Base-by-base conservation (phyloP, 2,329 filamentous ascomycete genomes). In the Aspergillus ibericus region DNA sequence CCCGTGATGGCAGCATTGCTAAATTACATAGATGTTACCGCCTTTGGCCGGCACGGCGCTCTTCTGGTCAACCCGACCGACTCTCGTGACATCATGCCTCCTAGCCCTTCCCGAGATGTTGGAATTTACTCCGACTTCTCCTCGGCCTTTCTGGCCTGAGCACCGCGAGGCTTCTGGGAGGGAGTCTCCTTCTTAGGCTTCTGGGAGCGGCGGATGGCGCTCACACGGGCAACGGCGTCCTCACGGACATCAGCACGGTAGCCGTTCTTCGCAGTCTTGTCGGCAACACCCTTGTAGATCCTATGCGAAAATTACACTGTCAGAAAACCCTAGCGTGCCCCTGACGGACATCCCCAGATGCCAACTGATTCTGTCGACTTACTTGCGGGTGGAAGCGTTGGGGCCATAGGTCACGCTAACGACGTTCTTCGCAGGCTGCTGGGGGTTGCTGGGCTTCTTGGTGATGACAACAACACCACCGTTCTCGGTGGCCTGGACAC, bases 271-370 rank as follows among this genome's bases (percentile, higher is more conserved):
- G 92, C 89, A 71, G 88, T 87, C 77, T 84, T 83, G 83, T 86
- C 89, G 81, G 92, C 92, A 77, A 98, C 87, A 72, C 85, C 85
- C 83, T 90, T 91, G 88, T 93, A 98, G 82, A 90, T 89, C 86
- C 92, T 95, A 67, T 52, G 65, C 58, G 35, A 56, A 53, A 34
- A 20, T 32, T 32, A 32, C 7, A 53, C 16, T 53, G 32, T 66
- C 60, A 72, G 60, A 61, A 68, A 68, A 59, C 52, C 56, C 63
- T 50, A 15, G 29, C 10, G 36, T 1, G 12, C 34, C 25, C 22
- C 22, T 16, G 12, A 29, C 27, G 10, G 18, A 29, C 44, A 51
- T 22, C 27, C 20, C 15, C 12, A 3, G 13, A 15, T 15, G 22
- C 16, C 25, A 52, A 50, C n/a, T 40, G 40, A 20, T 47, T 18